Evolutionary conservation across 208 protist genomes (phyloP), one percentile per base, ranked within the genome.

Genomic region (Novymonas esmeraldas): DNA sequence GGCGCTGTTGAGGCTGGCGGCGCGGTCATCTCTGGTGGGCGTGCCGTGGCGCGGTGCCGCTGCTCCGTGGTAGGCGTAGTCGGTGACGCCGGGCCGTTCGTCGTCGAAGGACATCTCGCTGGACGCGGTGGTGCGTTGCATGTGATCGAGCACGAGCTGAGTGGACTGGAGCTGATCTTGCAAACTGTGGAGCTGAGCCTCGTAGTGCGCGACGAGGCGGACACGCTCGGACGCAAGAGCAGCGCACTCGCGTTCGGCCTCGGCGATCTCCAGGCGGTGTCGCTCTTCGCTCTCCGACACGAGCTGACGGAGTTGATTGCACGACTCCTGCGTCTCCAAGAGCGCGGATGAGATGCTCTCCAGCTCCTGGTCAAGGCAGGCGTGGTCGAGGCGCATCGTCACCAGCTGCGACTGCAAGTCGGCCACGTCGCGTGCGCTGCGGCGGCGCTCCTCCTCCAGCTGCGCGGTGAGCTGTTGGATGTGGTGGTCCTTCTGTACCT

Each of bases 381-480:
- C 44, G 46, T 75, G 60, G 38, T 68, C 69, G 4, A 60, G 26
- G 13, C 69, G 69, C 59, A 68, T 66, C 14, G 69, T 75, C 0
- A 18, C n/a, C 10, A 75, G 16, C 33, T 75, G 60, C 5, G 34
- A 54, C 14, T 75, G 51, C 24, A 75, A 50, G 31, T 64, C 69
- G 1, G 42, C 31, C 6, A 45, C 31, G 4, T 68, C 52, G 2
- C 31, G 60, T 1, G 44, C 60, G 22, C 6, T 36, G 16, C 20
- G 36, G 2, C 26, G 69, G 20, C 69, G 59, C 54, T 75, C 69
- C 22, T 67, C 51, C 4, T 62, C 28, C 2, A 67, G 51, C 61
- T 75, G 60, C 13, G 11, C 13, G 7, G 52, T 42, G 13, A 75
- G n/a, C 36, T 57, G 59, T 36, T 64, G 24, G 16, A 68, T 63